Evolutionary conservation across 2,329 filamentous ascomycete genomes (phyloP), one percentile per base, ranked within the genome.

Genomic region (Dryadomyces quercivorus): DNA sequence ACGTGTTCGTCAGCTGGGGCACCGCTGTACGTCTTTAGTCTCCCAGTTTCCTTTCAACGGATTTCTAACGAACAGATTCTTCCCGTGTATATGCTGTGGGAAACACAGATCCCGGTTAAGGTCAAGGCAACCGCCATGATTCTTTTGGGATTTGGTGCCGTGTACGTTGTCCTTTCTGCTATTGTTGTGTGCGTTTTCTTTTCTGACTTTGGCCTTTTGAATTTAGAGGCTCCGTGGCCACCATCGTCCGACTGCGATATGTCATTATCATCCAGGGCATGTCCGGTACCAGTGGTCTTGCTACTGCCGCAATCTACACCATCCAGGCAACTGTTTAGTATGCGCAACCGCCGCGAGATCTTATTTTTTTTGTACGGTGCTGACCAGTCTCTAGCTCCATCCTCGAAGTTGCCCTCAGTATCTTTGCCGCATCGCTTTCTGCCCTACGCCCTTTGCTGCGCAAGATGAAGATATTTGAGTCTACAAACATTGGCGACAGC

Each of bases 371-470:
- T 13, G 44, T 31, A n/a, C 20, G 3, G 44, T 21, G 13, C 45
- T 55, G 9, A 20, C 18, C 20, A 40, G 36, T 50, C n/a, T 51
- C 36, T 26, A 52, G 49, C 50, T 55, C 54, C 12, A 50, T 55
- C 16, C 50, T 55, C 38, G 54, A 55, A 21, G 34, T 55, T 21
- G 54, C 50, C 26, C 50, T 55, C 22, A 52, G 50, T 38, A 55
- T 55, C 36, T 50, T 55, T 22, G 54, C 54, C 20, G 54, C 54
- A 3, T 45, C 54, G 7, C 45, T 55, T 13, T 31, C 50, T 12
- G 54, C 54, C 9, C 38, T 55, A 15, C 54, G 54, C 5, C 54
- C 54, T 4, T 36, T 55, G 36, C 36, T 52, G 44, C 44, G 44
- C 44, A 26, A 46, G 21, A 12, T 46, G 5, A 21, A 22, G 10